Evolutionary conservation across 2,329 filamentous ascomycete genomes (phyloP).

Genomic region (Epicoccum sorghinum): DNA sequence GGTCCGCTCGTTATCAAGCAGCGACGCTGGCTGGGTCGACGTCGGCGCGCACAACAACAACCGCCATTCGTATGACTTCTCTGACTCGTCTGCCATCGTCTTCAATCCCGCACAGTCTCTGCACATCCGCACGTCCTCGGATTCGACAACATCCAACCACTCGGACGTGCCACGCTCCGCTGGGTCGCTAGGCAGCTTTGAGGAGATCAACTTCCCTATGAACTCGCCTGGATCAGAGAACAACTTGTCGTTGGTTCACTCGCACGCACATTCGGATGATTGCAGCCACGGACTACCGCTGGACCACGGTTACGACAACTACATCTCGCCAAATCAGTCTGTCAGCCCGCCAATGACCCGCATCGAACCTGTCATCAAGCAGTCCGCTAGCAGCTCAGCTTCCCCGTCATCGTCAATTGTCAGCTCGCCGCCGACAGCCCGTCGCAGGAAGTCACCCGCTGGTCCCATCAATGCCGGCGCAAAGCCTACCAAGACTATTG

Average conservation of each 20-base stretch:
- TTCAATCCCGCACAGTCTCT: slow-evolving; percentile 92
- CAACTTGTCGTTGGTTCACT: slow-evolving; percentile 31
- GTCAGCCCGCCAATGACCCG: slow-evolving; percentile 73
- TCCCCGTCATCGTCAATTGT: slow-evolving; percentile 63
- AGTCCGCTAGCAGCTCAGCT: slow-evolving; percentile 62
- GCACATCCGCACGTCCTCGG: slow-evolving; percentile 84
- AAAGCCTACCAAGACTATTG: slow-evolving; percentile 83
- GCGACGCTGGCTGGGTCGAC: slow-evolving; percentile 85
- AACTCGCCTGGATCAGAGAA: slow-evolving; percentile 81
- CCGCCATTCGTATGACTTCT: slow-evolving; percentile 73
- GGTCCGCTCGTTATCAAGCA: slow-evolving; percentile 82
- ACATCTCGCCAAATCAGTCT: slow-evolving; percentile 52
- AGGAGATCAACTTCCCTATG: slow-evolving; percentile 73
- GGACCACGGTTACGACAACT: slow-evolving; percentile 44
- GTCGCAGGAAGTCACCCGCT: slow-evolving; percentile 72
- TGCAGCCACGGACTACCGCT: slow-evolving; percentile 30
- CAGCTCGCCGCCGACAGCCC: slow-evolving; percentile 63
- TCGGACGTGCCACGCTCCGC: slow-evolving; percentile 65
- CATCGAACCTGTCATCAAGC: slow-evolving; percentile 72
- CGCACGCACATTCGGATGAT: slow-evolving; percentile 34
- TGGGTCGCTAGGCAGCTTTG: slow-evolving; percentile 79
- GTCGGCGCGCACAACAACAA: slow-evolving; percentile 61
- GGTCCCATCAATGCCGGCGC: slow-evolving; percentile 47
- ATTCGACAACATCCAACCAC: slow-evolving; percentile 82
- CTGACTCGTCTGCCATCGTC: slow-evolving; percentile 66